phyloP scores from a whole-genome alignment of 306 rosid species.

The Fagus sylvatica region DNA sequence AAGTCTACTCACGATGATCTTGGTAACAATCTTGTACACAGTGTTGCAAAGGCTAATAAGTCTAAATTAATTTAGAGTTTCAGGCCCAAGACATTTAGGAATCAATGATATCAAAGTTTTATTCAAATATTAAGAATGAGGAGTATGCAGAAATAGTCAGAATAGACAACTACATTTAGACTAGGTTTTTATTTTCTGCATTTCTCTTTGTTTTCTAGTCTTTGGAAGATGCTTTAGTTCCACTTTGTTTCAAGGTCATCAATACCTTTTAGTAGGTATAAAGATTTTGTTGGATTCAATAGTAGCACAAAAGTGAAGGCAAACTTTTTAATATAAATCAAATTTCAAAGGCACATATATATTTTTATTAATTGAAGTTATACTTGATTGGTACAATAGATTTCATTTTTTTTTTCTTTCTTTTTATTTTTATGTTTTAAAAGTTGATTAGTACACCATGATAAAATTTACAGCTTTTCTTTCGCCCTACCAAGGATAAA shows the following conservation, averaged over 20 bases:
- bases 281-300: slow-evolving; percentile 32
- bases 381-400: neutral
- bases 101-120: no score
- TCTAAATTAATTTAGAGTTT: no score
- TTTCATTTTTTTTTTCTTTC: neutral
- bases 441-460: no score
- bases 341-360: neutral
- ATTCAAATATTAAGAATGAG: no score
- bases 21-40: no score
- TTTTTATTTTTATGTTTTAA: neutral
- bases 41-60: no score
- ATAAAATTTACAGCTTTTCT: no score
- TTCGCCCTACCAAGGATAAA: neutral
- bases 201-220: slow-evolving; percentile 16
- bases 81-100: no score
- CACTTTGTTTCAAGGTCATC: slow-evolving; percentile 15
- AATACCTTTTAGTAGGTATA: slow-evolving; percentile 25
- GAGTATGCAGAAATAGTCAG: slow-evolving; percentile 25
- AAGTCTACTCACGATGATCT: no score
- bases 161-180: slow-evolving; percentile 10
- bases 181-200: slow-evolving; percentile 5
- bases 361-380: neutral
- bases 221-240: slow-evolving; percentile 15
- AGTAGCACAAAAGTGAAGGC: neutral
- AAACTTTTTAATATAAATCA: neutral